Percentiles rank a stretch among this genome's conserved stretches.
phyloP scores from a whole-genome alignment of 352 stramenopile genomes.

The Globisporangium alternatum region DNA sequence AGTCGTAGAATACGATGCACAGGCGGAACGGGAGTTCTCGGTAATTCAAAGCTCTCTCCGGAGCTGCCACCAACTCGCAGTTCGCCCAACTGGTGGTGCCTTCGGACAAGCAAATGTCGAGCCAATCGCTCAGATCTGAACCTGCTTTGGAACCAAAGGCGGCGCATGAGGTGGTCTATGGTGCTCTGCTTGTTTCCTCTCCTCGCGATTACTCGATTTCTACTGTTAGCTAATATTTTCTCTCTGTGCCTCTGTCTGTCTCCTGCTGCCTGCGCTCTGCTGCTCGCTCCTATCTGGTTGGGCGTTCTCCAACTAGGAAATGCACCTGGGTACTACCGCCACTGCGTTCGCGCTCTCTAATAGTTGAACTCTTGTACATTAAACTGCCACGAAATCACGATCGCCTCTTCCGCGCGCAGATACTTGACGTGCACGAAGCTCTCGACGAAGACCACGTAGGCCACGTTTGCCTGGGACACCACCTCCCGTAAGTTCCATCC shows the following conservation, averaged over 20 bases:
- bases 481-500: slow-evolving; percentile 58
- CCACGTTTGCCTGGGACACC: slow-evolving; percentile 40
- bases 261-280: neutral
- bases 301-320: neutral
- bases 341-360: slow-evolving; percentile 11
- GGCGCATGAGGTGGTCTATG: neutral
- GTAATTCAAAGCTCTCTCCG: no score
- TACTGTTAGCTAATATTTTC: slow-evolving; percentile 6
- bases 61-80: no score
- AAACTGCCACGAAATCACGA: slow-evolving; percentile 52
- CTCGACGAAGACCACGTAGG: slow-evolving; percentile 45
- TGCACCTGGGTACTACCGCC: neutral
- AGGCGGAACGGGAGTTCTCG: no score
- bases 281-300: neutral
- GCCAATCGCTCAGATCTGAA: no score
- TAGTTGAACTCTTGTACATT: slow-evolving; percentile 31
- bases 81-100: no score
- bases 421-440: slow-evolving; percentile 46
- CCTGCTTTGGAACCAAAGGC: no score
- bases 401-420: slow-evolving; percentile 39
- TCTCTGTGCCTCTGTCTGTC: slow-evolving; percentile 1
- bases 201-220: neutral
- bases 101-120: no score
- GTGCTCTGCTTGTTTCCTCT: neutral
- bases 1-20: no score